Evolutionary conservation across 2,329 filamentous ascomycete species (phyloP).

Genomic region (Microcera coccophila): DNA sequence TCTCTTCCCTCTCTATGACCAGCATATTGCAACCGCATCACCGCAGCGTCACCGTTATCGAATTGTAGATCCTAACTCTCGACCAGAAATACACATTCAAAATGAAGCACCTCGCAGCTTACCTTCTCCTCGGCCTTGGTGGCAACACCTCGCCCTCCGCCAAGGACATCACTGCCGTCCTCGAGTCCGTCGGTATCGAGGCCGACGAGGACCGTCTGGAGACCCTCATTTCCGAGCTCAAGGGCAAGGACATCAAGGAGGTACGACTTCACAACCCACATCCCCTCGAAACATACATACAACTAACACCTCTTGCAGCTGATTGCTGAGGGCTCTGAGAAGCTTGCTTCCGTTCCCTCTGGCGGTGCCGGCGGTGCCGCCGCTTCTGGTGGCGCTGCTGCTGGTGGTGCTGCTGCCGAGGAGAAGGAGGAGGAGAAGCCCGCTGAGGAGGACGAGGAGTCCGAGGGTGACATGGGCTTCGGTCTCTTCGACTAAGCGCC

Average conservation of each 20-base stretch:
- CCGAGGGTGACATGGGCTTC: slow-evolving; percentile 74
- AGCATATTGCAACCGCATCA: background rate
- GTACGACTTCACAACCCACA: slow-evolving; percentile 50
- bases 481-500: slow-evolving; percentile 68
- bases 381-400: slow-evolving; percentile 63
- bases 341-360: slow-evolving; percentile 96
- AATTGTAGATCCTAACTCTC: slow-evolving; percentile 14
- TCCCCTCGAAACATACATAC: background rate
- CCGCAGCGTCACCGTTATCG: background rate
- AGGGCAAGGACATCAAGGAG: slow-evolving; percentile 91
- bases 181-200: slow-evolving; percentile 93
- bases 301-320: slow-evolving; percentile 54
- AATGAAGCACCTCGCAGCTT: slow-evolving; percentile 99
- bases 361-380: slow-evolving; percentile 75
- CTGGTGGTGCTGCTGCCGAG: slow-evolving; percentile 62
- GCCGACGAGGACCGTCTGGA: slow-evolving; percentile 81
- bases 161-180: slow-evolving; percentile 80
- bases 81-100: slow-evolving; percentile 47
- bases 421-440: slow-evolving; percentile 80
- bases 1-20: background rate
- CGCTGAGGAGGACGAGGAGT: slow-evolving; percentile 57
- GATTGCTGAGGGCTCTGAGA: slow-evolving; percentile 82
- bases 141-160: slow-evolving; percentile 88
- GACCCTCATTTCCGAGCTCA: slow-evolving; percentile 83
- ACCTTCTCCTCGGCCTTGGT: slow-evolving; percentile 92